Conservation (phyloP, 2,329 filamentous ascomycete species). For the Colletotrichum paranaense region DNA sequence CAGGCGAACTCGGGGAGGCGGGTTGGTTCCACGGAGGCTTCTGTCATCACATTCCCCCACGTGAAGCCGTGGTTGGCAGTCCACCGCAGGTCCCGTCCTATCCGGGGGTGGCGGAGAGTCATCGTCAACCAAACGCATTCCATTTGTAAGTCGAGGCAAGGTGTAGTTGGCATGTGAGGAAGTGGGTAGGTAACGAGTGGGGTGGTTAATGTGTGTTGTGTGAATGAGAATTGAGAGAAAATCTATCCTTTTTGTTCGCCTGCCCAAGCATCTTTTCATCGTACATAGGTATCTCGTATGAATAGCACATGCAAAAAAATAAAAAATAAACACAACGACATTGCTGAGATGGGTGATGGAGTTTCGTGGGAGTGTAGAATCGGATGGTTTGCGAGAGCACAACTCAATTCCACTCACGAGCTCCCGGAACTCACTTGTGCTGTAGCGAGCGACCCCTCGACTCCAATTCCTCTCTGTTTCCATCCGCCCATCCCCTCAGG, state of each 20-base stretch:
- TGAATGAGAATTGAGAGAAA: not conserved
- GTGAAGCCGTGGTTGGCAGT: not conserved
- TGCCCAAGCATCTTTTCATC: not conserved
- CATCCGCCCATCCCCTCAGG: no score
- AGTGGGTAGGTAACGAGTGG: no score
- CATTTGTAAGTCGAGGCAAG: not conserved
- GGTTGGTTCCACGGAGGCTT: not conserved
- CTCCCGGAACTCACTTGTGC: no score
- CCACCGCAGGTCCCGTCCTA: not conserved
- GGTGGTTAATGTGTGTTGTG: not conserved
- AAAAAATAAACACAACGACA: not conserved
- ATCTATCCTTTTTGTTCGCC: not conserved
- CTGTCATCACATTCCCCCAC: slow-evolving; percentile 3
- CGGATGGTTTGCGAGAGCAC: no score
- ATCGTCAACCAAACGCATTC: not conserved
- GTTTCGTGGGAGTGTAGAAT: no score
- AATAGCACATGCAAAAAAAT: not conserved
- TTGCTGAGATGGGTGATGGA: not conserved
- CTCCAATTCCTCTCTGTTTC: not conserved
- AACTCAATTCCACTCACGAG: no score
- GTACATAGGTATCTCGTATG: not conserved
- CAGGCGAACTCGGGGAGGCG: no score
- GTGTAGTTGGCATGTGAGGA: not conserved
- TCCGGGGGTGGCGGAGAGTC: not conserved
- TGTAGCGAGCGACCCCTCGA: no score